Evolutionary conservation across 805 yeast genomes (phyloP).

Genomic region (Schwanniomyces pseudopolymorphus): DNA sequence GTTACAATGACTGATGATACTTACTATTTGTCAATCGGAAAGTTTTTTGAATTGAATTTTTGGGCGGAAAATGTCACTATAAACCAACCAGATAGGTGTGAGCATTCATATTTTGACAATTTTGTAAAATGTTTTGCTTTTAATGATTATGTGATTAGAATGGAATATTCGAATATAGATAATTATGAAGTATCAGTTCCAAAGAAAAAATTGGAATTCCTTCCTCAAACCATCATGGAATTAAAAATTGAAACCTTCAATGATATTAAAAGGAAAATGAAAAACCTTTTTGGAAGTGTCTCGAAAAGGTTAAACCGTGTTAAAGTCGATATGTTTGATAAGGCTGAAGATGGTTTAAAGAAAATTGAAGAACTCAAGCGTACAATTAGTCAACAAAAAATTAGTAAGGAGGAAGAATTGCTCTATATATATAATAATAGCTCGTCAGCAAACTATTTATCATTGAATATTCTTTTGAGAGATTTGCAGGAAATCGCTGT

Average conservation of each 20-base stretch:
- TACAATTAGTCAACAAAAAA: conserved; percentile 52
- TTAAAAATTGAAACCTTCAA: conserved; percentile 64
- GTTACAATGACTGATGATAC: conserved; percentile 82
- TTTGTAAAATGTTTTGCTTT: conserved; percentile 84
- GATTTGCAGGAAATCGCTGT: conserved; percentile 79
- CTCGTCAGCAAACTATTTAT: conserved; percentile 62
- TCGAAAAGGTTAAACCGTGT: conserved; percentile 68
- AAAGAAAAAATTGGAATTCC: conserved; percentile 65
- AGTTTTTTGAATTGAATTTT: conserved; percentile 81
- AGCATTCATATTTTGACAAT: conserved; percentile 77
- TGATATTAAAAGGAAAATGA: conserved; percentile 52
- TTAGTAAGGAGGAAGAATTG: conserved; percentile 43
- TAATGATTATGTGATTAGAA: conserved; percentile 71
- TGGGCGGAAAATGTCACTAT: conserved; percentile 49
- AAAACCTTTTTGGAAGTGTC: conserved; percentile 71
- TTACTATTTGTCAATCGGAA: conserved; percentile 91
- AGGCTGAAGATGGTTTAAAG: conserved; percentile 64
- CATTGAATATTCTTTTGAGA: conserved; percentile 67
- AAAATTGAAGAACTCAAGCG: conserved; percentile 58
- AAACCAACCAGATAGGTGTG: conserved; percentile 45
- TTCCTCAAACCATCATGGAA: conserved; percentile 65
- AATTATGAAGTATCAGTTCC: conserved; percentile 82
- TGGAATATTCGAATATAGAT: conserved; percentile 76
- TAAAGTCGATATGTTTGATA: conserved; percentile 71
- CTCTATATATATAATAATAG: conserved; percentile 54